phyloP scores from a whole-genome alignment of 1,284 basidiomycete species.

The Cutaneotrichosporon dermatis region DNA sequence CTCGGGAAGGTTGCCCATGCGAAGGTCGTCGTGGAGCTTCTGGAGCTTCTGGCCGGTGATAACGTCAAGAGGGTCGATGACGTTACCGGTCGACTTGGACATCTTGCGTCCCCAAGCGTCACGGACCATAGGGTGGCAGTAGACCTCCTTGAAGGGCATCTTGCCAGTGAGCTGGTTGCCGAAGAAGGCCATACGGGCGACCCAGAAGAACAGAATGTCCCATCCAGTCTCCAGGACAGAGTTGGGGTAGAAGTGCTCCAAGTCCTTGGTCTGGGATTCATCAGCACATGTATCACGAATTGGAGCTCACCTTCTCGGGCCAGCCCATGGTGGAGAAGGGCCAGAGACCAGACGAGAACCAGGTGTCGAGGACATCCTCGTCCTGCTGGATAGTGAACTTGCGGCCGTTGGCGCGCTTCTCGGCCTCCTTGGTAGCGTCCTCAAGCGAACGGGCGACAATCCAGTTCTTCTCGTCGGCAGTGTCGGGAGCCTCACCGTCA shows the following conservation, averaged over 20 bases:
- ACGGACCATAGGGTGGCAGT: slow-evolving; percentile 98
- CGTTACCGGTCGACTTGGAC: slow-evolving; percentile 97
- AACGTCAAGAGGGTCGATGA: slow-evolving; percentile 95
- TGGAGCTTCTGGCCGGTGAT: slow-evolving; percentile 83
- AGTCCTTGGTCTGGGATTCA: slow-evolving; percentile 63
- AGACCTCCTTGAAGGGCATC: slow-evolving; percentile 96
- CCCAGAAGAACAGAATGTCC: slow-evolving; percentile 99
- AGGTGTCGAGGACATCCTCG: slow-evolving; percentile 96
- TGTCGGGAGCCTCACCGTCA: slow-evolving; percentile 70
- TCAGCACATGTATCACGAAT: slow-evolving; percentile 75
- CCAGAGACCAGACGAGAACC: slow-evolving; percentile 99
- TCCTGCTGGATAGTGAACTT: slow-evolving; percentile 85
- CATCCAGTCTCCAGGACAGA: slow-evolving; percentile 93
- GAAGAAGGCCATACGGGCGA: slow-evolving; percentile 95
- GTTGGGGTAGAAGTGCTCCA: slow-evolving; percentile 80
- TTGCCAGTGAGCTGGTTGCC: slow-evolving; percentile 83
- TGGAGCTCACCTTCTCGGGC: slow-evolving; percentile 69
- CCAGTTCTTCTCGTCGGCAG: slow-evolving; percentile 73
- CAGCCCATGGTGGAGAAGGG: slow-evolving; percentile 97
- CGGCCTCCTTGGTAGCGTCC: slow-evolving; percentile 75
- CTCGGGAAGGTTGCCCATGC: slow-evolving; percentile 89
- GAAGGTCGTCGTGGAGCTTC: slow-evolving; percentile 78
- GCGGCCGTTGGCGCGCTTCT: slow-evolving; percentile 64
- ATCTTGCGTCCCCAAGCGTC: slow-evolving; percentile 99
- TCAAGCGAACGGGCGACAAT: slow-evolving; percentile 79